Evolutionary conservation across 2,329 filamentous ascomycete species (phyloP).

Genomic region (Epichloe sylvatica): DNA sequence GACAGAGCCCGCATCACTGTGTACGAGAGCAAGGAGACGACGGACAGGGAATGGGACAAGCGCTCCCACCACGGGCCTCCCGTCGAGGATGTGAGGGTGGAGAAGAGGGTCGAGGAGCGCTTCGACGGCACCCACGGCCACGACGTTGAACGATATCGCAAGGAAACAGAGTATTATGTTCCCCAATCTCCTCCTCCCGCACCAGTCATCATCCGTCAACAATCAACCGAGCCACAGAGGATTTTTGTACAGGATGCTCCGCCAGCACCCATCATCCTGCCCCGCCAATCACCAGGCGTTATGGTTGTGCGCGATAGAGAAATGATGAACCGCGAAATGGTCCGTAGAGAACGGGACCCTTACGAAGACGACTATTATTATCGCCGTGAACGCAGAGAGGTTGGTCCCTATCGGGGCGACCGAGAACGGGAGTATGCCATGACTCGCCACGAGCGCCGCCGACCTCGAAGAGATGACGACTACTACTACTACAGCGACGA

Average conservation of each 20-base stretch:
- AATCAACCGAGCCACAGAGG: slow-evolving; percentile 40
- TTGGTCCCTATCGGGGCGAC: slow-evolving; percentile 25
- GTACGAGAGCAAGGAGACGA: slow-evolving; percentile 18
- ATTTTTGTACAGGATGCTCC: slow-evolving; percentile 48
- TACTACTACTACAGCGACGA: slow-evolving; percentile 32
- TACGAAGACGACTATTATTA: slow-evolving; percentile 38
- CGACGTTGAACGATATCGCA: slow-evolving; percentile 45
- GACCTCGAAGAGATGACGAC: slow-evolving; percentile 26
- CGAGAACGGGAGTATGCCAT: slow-evolving; percentile 16
- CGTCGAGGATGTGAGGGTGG: slow-evolving; percentile 39
- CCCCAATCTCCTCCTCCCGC: slow-evolving; percentile 34
- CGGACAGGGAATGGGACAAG: slow-evolving; percentile 31
- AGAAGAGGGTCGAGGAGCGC: slow-evolving; percentile 38
- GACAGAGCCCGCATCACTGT: slow-evolving; percentile 20
- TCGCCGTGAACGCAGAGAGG: slow-evolving; percentile 31
- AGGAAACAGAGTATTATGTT: slow-evolving; percentile 49
- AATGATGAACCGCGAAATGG: slow-evolving; percentile 21
- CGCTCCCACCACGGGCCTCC: slow-evolving; percentile 27
- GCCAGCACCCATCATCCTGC: slow-evolving; percentile 37
- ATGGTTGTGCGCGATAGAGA: slow-evolving; percentile 32
- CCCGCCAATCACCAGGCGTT: slow-evolving; percentile 29
- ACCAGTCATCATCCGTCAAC: slow-evolving; percentile 44
- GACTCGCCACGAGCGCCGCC: slow-evolving; percentile 23
- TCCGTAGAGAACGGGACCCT: slow-evolving; percentile 21
- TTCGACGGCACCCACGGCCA: slow-evolving; percentile 30